Base-by-base conservation (phyloP, 495 filamentous ascomycete species). In the Lepidopterella palustris region DNA sequence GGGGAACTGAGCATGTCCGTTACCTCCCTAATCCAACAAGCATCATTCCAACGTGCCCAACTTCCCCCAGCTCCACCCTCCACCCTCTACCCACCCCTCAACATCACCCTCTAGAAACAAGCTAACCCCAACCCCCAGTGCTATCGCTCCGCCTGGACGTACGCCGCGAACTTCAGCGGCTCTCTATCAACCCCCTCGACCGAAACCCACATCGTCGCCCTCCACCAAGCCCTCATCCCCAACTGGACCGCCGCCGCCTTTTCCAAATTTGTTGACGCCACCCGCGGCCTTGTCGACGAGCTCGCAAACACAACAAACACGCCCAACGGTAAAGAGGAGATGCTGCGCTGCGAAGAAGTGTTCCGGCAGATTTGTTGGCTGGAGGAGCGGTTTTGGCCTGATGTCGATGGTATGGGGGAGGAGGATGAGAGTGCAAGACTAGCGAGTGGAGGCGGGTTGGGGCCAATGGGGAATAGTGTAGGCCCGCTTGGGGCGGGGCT, bases 1-100 rank as follows among this genome's bases (percentile, higher is more conserved):
- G 87, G 84, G 83, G 85, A 25, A 89, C 85, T 10, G 88, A 92
- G 75, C 79, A 74, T 48, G 72, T 73, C 59, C 59, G 72, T 62
- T 11, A 13, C 5, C n/a, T n/a, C n/a, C n/a, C n/a, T n/a, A n/a
- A n/a, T n/a, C n/a, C n/a, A n/a, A n/a, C n/a, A n/a, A n/a, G n/a
- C n/a, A n/a, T n/a, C n/a, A n/a, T n/a, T n/a, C 39, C 57, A 20
- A 35, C 31, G 6, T 35, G 6, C 31, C 31, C 13, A 35, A 53
- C 51, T 10, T 32, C n/a, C 1, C 13, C 51, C 27, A 53, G 11
- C 51, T 25, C 51, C 26, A 10, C n/a, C 51, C 6, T 18, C 18
- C 51, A 35, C 31, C 31, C 31, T n/a, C n/a, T n/a, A n/a, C n/a
- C n/a, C n/a, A n/a, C n/a, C n/a, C n/a, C n/a, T n/a, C n/a, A n/a